Evolutionary conservation across 2,329 filamentous ascomycete species (phyloP).

Genomic region (Penicillium sp.): DNA sequence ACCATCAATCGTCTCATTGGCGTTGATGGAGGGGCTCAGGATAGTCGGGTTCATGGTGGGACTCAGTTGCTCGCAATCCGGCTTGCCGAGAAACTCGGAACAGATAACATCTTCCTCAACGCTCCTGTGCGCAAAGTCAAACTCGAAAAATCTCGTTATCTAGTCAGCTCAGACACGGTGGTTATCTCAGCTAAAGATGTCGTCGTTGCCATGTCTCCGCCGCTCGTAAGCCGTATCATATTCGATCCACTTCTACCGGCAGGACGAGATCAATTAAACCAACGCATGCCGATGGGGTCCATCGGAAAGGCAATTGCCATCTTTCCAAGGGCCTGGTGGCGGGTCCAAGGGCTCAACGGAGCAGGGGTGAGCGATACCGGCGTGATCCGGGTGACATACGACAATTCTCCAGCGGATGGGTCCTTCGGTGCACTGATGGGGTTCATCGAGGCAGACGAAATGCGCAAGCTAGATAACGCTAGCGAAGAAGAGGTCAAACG

Average conservation of each 20-base stretch:
- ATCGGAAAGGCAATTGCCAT: constrained; percentile 15
- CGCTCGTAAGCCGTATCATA: neutral
- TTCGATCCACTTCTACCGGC: constrained; percentile 4
- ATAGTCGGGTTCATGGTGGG: constrained; percentile 1
- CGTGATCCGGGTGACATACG: constrained; percentile 20
- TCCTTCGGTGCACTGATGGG: constrained; percentile 28
- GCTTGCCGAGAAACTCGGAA: neutral
- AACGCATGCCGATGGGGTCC: constrained; percentile 17
- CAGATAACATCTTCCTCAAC: neutral
- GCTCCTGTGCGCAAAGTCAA: neutral
- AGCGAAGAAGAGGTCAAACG: constrained; percentile 20
- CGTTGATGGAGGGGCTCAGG: neutral
- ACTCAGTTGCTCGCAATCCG: neutral
- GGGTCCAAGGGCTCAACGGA: constrained; percentile 20
- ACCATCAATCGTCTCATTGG: constrained; percentile 4
- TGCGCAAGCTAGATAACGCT: constrained; percentile 20
- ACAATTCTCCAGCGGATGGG: constrained; percentile 21
- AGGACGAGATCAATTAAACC: constrained; percentile 12
- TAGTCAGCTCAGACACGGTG: neutral
- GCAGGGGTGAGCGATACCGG: constrained; percentile 21
- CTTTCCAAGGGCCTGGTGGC: constrained; percentile 22
- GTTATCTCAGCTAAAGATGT: constrained; percentile 1
- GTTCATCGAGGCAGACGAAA: constrained; percentile 29
- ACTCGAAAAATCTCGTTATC: neutral
- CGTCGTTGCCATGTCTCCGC: constrained; percentile 4